These are phyloP conservation scores for Lichtheimia ornata DNA, from an alignment of 371 early-diverging fungal species.

Conservation along the genomic window DNA sequence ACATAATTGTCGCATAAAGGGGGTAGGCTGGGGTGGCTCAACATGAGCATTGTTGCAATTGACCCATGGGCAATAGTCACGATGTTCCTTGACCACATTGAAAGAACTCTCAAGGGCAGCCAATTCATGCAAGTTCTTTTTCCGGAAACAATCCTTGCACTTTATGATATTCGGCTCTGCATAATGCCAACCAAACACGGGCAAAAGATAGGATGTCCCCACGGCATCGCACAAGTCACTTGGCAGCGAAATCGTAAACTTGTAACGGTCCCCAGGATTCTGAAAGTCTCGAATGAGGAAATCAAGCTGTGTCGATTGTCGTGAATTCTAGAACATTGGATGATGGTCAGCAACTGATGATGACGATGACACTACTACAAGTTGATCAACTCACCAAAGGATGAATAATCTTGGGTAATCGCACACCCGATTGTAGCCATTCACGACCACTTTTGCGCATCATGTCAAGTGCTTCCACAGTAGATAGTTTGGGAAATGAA, in stretches of 20 bases:
- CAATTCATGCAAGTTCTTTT: background rate
- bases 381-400: constrained; percentile 9
- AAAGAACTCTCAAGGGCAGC: background rate
- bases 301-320: constrained; percentile 9
- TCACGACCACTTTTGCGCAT: background rate
- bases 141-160: constrained; percentile 16
- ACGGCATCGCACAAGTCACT: background rate
- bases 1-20: background rate
- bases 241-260: background rate
- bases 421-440: background rate
- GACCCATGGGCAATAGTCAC: constrained; percentile 18
- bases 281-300: constrained; percentile 12
- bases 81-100: constrained; percentile 13
- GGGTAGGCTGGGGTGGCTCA: background rate
- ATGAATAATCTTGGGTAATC: constrained; percentile 12
- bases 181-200: constrained; percentile 21
- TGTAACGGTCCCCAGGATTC: background rate
- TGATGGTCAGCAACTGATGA: background rate
- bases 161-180: background rate
- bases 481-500: constrained; percentile 8
- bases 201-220: constrained; percentile 10
- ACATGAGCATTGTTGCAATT: constrained; percentile 13
- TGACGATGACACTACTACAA: background rate
- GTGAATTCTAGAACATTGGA: background rate
- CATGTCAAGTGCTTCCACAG: constrained; percentile 8